Percentiles rank a stretch among this genome's conserved stretches.
Conservation (phyloP, 148 eudicot species). For the Amaranthus palmeri region DNA sequence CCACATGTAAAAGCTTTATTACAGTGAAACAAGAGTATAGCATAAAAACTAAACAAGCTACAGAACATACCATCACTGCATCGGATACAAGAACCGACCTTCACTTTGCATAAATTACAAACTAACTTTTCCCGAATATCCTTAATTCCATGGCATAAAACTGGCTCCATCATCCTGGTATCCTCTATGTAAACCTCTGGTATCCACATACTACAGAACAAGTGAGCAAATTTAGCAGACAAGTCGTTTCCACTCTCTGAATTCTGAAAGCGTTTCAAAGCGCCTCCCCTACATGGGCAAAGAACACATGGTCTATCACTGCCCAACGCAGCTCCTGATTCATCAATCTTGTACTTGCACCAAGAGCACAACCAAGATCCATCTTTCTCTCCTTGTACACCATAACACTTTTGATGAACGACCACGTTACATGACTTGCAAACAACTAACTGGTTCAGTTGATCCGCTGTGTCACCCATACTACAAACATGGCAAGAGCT, state of each 20-base stretch:
- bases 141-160: conserved; percentile 57
- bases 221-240: conserved; percentile 61
- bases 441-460: conserved; percentile 59
- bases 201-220: conserved; percentile 92
- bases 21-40: conserved; percentile 29
- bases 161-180: conserved; percentile 80
- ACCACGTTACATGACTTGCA: conserved; percentile 69
- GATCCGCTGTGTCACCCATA: conserved; percentile 62
- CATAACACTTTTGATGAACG: conserved; percentile 91
- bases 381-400: conserved; percentile 62
- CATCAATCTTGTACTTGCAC: conserved; percentile 56
- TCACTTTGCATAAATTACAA: conserved; percentile 86
- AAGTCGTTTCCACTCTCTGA: conserved; percentile 34
- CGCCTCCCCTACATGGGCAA: conserved; percentile 82
- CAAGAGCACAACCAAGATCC: conserved; percentile 73
- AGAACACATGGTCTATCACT: conserved; percentile 60
- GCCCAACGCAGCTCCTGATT: conserved; percentile 16
- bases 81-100: conserved; percentile 77
- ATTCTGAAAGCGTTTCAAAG: conserved; percentile 58
- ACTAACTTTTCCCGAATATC: conserved; percentile 65
- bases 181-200: conserved; percentile 79
- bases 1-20: conserved; percentile 12
- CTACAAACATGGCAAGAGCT: conserved; percentile 82
- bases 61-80: conserved; percentile 93
- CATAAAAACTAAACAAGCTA: conserved; percentile 35